Evolutionary conservation across 148 eudicot genomes (phyloP).

Genomic region (Dysphania ambrosioides): DNA sequence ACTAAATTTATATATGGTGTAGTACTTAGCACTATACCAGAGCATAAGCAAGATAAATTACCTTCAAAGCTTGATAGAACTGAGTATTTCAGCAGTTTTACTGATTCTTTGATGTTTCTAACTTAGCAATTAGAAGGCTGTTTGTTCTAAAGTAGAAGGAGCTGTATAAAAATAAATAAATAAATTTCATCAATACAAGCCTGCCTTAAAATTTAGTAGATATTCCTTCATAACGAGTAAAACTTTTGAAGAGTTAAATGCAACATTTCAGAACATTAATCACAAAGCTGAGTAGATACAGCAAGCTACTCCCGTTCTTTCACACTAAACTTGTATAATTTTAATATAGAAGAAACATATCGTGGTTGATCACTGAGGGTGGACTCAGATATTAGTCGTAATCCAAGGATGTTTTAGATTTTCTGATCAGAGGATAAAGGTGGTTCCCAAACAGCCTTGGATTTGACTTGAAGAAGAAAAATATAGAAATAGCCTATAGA

Average conservation of each 20-base stretch:
- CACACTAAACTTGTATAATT: not conserved
- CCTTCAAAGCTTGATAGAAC: too few species aligned
- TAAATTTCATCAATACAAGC: too few species aligned
- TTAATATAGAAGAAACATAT: not conserved
- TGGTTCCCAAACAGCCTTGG: not conserved
- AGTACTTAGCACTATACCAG: too few species aligned
- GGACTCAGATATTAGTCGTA: not conserved
- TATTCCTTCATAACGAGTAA: not conserved
- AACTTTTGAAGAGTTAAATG: not conserved
- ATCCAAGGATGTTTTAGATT: too few species aligned
- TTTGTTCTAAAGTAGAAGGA: not conserved
- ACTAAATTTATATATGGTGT: too few species aligned
- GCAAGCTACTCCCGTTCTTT: not conserved
- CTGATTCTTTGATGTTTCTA: not conserved
- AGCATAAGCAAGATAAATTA: too few species aligned
- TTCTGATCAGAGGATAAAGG: not conserved
- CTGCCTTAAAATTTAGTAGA: too few species aligned
- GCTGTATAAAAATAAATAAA: too few species aligned
- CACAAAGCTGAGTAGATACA: not conserved
- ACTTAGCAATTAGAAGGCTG: not conserved
- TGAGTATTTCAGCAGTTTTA: not conserved
- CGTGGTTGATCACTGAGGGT: not conserved
- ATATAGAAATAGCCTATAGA: too few species aligned
- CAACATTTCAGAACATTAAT: not conserved
- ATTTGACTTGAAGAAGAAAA: too few species aligned